These are phyloP conservation scores for Hypoxylon trugodes DNA, from an alignment of 495 filamentous ascomycete species.

Conservation along the genomic window DNA sequence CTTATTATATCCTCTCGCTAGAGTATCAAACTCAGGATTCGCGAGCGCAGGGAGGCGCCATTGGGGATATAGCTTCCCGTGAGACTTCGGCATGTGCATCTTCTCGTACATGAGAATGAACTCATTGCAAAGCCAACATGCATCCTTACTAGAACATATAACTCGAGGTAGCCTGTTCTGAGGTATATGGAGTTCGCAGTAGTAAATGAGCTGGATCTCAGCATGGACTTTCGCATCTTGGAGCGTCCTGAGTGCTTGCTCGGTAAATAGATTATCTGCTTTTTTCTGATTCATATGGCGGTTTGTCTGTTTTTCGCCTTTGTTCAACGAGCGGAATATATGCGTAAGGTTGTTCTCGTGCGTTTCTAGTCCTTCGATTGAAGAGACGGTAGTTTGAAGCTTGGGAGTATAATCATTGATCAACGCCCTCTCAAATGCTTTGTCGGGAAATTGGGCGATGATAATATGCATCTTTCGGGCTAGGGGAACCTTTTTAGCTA, in stretches of 20 bases:
- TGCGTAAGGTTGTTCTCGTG: conserved; percentile 1
- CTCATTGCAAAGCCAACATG: conserved; percentile 59
- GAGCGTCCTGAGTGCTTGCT: conserved; percentile 31
- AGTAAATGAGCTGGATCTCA: conserved; percentile 58
- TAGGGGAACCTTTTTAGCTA: conserved; percentile 40
- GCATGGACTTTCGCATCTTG: conserved; percentile 55
- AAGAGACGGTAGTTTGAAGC: conserved; percentile 26
- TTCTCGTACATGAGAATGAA: conserved; percentile 53
- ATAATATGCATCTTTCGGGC: conserved; percentile 39
- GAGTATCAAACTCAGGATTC: conserved; percentile 3
- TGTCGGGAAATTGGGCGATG: conserved; percentile 32
- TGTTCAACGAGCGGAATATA: conserved; percentile 15
- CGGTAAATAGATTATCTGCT: conserved; percentile 24
- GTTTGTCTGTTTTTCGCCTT: background rate
- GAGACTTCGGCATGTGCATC: conserved; percentile 50
- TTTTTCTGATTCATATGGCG: background rate
- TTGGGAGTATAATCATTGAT: conserved; percentile 6
- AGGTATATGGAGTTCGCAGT: conserved; percentile 46
- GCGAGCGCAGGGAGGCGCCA: conserved; percentile 44
- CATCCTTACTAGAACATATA: conserved; percentile 59
- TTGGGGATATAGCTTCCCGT: conserved; percentile 53
- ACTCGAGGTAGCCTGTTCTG: conserved; percentile 48
- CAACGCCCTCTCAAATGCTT: conserved; percentile 33
- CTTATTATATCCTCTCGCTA: conserved; percentile 31
- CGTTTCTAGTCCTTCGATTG: conserved; percentile 13